Evolutionary conservation across 805 yeast genomes (phyloP), one percentile per base, ranked within the genome.

Genomic region (Priceomyces melissophilus): DNA sequence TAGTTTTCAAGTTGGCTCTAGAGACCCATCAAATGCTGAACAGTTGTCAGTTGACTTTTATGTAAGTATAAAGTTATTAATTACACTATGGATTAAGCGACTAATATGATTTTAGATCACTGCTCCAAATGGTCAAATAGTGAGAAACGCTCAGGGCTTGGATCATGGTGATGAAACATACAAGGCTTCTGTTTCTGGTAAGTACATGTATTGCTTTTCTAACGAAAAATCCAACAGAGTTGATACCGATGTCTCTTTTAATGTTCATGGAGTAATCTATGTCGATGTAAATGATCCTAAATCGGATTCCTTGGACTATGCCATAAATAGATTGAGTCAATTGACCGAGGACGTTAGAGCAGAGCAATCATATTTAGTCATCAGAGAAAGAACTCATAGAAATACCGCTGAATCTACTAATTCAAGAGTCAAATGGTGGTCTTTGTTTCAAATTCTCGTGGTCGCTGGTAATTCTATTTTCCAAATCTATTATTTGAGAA

Each of bases 321-420:
- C 95, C 37, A 85, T 91, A 38, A 79, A 81, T 62, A 78, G 81
- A 58, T 73, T 91, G 55, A 69, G 81, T 50, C 84, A 85, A 48
- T 71, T 87, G 51, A 82, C 95, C 30, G 79, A 80, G 53, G 96
- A 88, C 54, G 89, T 93, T 45, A 85, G 86, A 68, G 91, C 89
- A 53, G 99, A 93, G 67, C 95, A 84, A 57, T 79, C 87, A 54
- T 93, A 93, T 67, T 82, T 93, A 54, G 95, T 90, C 36, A 89
- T 91, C 46, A 82, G 99, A 68, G 99, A 91, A 69, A 84, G 97
- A 71, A 86, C 95, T 11, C 99, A 91, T 65, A 85, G 99, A 78
- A 93, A 91, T 69, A 91, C 99, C 8, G 98, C 99, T 4, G 99
- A 91, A 69, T 86, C 96, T 16, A 91, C 99, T 35, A 91, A 91